Percentiles rank a stretch among this genome's conserved stretches.
These are phyloP conservation scores for Berkeleyomyces basicola DNA, from an alignment of 2,329 filamentous ascomycete species.

Conservation along the genomic window DNA sequence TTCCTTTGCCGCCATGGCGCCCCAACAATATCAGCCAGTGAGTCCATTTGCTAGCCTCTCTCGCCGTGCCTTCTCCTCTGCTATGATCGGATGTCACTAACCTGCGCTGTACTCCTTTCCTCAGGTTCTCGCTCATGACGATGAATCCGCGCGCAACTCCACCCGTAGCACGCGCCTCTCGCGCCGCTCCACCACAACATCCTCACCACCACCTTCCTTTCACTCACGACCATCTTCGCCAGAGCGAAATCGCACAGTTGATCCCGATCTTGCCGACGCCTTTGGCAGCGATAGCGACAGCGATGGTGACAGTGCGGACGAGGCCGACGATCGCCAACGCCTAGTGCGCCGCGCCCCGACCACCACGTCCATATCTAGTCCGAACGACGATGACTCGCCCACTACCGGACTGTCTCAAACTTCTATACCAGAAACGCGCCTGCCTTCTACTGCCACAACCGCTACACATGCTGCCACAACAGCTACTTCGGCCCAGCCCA, in stretches of 20 bases:
- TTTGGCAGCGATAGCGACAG: conserved; percentile 73
- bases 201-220: conserved; percentile 67
- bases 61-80: neutral
- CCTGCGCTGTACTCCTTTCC: neutral
- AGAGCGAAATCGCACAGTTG: conserved; percentile 33
- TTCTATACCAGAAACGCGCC: conserved; percentile 1
- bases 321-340: conserved; percentile 68
- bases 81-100: neutral
- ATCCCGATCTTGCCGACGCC: conserved; percentile 76
- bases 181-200: conserved; percentile 28
- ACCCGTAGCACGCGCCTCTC: conserved; percentile 19
- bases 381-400: conserved; percentile 7
- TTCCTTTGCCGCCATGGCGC: neutral
- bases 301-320: conserved; percentile 33
- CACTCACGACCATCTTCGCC: conserved; percentile 59
- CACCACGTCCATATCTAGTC: conserved; percentile 12
- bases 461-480: neutral
- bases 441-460: neutral
- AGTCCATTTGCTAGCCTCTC: neutral
- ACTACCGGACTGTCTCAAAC: conserved; percentile 15
- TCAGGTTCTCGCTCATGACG: conserved; percentile 43
- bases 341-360: conserved; percentile 46
- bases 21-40: conserved; percentile 13
- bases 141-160: conserved; percentile 26
- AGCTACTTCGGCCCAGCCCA: neutral